Evolutionary conservation across 2,329 filamentous ascomycete genomes (phyloP).

Genomic region (Epichloe uncinata): DNA sequence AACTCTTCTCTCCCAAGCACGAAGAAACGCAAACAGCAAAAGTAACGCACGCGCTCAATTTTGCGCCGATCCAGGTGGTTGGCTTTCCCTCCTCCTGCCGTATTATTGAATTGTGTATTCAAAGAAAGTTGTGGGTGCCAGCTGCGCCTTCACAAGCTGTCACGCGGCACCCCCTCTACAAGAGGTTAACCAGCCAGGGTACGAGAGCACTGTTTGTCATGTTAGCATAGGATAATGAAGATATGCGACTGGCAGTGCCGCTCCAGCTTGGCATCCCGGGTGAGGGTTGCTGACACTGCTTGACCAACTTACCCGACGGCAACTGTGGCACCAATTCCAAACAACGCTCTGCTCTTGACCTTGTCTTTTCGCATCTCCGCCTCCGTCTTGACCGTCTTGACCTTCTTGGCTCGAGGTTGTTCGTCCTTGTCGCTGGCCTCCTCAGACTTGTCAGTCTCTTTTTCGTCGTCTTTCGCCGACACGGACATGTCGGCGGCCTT

Average conservation of each 20-base stretch:
- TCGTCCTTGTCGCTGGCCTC: slow-evolving; percentile 24
- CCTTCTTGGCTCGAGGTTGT: slow-evolving; percentile 54
- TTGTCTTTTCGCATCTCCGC: slow-evolving; percentile 72
- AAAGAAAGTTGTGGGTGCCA: not conserved
- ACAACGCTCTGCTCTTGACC: slow-evolving; percentile 71
- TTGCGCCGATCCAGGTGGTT: slow-evolving; percentile 1
- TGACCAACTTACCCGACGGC: slow-evolving; percentile 67
- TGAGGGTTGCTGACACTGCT: not conserved
- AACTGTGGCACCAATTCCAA: slow-evolving; percentile 77
- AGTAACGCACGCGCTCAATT: not conserved
- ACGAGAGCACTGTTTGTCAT: slow-evolving; percentile 27
- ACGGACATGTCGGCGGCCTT: slow-evolving; percentile 60
- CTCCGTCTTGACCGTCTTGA: slow-evolving; percentile 67
- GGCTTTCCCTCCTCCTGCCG: not conserved
- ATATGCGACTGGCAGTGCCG: not conserved
- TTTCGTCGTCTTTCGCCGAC: slow-evolving; percentile 40
- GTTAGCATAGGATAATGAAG: slow-evolving; percentile 6
- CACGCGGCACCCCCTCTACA: slow-evolving; percentile 19
- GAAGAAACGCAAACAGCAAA: not conserved
- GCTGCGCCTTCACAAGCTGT: not conserved
- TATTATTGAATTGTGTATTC: not conserved
- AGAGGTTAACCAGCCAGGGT: slow-evolving; percentile 38
- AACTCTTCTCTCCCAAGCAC: not conserved
- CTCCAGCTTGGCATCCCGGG: not conserved
- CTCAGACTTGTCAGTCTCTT: slow-evolving; percentile 22